phyloP scores from a whole-genome alignment of 495 filamentous ascomycete genomes.

The Podospora pseudocomata region DNA sequence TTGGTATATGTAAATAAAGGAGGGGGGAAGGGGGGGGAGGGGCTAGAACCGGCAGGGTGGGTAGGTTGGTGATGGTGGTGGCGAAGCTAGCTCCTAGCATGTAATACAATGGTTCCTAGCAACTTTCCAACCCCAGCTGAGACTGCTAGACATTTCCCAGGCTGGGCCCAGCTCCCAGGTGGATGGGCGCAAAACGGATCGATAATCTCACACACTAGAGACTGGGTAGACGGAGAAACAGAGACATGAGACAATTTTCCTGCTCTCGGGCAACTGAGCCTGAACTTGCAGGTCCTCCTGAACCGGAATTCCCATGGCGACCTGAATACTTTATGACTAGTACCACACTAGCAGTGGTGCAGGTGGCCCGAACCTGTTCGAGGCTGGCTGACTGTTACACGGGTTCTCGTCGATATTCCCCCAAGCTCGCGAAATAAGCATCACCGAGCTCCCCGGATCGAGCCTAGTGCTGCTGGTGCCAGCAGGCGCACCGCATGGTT shows the following conservation, averaged over 20 bases:
- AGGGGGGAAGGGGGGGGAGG: too few species aligned
- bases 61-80: background rate
- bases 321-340: constrained; percentile 4
- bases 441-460: constrained; percentile 7
- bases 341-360: constrained; percentile 2
- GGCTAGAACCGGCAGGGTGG: background rate
- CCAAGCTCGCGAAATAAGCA: constrained; percentile 4
- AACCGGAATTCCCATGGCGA: background rate
- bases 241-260: constrained; percentile 7
- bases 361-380: background rate
- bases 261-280: background rate
- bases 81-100: background rate
- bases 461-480: background rate
- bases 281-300: background rate
- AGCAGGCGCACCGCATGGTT: background rate
- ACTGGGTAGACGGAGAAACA: background rate
- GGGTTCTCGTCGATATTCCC: background rate
- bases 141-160: background rate
- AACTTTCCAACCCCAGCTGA: background rate
- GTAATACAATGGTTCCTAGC: background rate
- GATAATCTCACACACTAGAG: background rate
- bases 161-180: background rate
- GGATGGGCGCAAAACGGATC: background rate
- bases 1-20: background rate
- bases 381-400: constrained; percentile 11